A percentile compares a stretch with the other conserved stretches of the same genome.
Evolutionary conservation across 2,329 filamentous ascomycete genomes (phyloP).

Genomic region (Paecilomyces sp.): DNA sequence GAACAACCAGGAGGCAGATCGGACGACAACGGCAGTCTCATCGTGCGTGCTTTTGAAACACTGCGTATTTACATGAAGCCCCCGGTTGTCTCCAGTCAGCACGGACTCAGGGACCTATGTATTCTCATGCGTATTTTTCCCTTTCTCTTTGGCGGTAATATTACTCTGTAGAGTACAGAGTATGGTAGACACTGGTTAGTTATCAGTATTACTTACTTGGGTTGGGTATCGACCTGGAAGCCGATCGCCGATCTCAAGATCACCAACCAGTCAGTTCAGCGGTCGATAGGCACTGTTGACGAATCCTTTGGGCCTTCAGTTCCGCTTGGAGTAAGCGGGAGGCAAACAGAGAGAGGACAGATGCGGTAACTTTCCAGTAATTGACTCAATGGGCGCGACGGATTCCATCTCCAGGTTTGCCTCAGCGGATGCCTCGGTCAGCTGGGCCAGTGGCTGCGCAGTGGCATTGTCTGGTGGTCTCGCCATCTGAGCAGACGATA

Average conservation of each 20-base stretch:
- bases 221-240: background rate
- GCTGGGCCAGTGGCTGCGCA: background rate
- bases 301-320: background rate
- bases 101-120: background rate
- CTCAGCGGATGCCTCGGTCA: background rate
- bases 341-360: background rate
- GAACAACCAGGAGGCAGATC: background rate
- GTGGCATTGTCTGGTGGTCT: background rate
- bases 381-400: background rate
- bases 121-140: background rate
- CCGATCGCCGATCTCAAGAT: background rate
- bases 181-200: too few relatives aligned
- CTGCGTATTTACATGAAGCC: background rate
- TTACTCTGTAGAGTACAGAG: too few relatives aligned
- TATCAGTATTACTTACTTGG: background rate
- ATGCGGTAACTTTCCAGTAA: background rate
- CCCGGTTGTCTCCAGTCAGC: background rate
- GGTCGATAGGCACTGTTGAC: background rate
- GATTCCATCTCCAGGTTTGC: background rate
- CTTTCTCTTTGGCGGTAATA: too few relatives aligned
- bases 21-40: background rate
- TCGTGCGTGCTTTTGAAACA: background rate
- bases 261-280: background rate
- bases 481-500: background rate
- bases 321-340: background rate